Conservation (phyloP, 2,329 filamentous ascomycete species). For the Trichoderma gracile region DNA sequence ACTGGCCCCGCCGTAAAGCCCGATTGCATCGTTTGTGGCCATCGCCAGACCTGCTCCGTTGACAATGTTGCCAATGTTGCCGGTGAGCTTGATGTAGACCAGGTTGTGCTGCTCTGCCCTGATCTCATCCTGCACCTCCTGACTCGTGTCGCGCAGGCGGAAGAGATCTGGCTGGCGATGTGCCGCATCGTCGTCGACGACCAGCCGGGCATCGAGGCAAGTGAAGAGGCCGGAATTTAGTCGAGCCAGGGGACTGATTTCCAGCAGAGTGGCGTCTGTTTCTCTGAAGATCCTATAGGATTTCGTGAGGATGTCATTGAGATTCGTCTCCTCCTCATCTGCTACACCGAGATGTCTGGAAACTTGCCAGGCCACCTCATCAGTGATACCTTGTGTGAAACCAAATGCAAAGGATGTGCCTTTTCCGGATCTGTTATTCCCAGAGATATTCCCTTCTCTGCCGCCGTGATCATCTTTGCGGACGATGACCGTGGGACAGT, state of each 20-base stretch:
- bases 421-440: not conserved
- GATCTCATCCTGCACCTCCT: constrained; percentile 40
- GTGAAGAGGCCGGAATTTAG: constrained; percentile 36
- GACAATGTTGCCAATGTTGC: constrained; percentile 77
- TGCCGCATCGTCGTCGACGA: constrained; percentile 50
- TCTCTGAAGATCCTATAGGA: constrained; percentile 45
- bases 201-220: constrained; percentile 44
- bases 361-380: constrained; percentile 29
- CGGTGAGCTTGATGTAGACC: constrained; percentile 68
- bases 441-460: constrained; percentile 29
- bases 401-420: constrained; percentile 32
- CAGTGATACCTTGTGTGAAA: constrained; percentile 34
- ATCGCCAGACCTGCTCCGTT: constrained; percentile 89
- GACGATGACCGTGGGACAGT: constrained; percentile 41
- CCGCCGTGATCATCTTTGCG: constrained; percentile 32
- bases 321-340: not conserved
- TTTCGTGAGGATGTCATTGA: constrained; percentile 30
- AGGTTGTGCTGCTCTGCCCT: constrained; percentile 63
- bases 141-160: constrained; percentile 37
- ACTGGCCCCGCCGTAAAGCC: constrained; percentile 64
- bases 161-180: constrained; percentile 47
- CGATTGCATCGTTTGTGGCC: constrained; percentile 83
- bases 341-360: constrained; percentile 14
- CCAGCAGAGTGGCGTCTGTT: constrained; percentile 50
- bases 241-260: constrained; percentile 43